phyloP scores from a whole-genome alignment of 2,329 filamentous ascomycete species.

The Penicillium glabrum region DNA sequence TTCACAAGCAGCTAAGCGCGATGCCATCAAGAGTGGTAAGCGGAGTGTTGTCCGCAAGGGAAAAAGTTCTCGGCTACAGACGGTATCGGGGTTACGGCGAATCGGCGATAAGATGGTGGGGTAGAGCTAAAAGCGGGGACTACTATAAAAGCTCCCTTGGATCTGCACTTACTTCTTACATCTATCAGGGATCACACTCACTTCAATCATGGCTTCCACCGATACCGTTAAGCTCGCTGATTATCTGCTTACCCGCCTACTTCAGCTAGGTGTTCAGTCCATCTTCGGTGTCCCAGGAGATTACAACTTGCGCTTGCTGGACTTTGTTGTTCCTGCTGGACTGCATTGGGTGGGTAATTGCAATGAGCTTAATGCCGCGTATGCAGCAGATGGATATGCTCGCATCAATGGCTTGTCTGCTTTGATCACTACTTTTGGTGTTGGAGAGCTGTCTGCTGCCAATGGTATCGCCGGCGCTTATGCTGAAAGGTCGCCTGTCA shows the following conservation, averaged over 20 bases:
- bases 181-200: background rate
- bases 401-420: constrained; percentile 32
- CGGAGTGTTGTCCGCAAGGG: constrained; percentile 10
- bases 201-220: constrained; percentile 10
- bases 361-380: constrained; percentile 71
- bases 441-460: constrained; percentile 66
- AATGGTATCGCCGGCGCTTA: constrained; percentile 74
- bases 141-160: background rate
- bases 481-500: constrained; percentile 69
- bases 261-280: constrained; percentile 64
- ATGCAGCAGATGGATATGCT: constrained; percentile 35
- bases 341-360: constrained; percentile 66
- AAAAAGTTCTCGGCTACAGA: constrained; percentile 16
- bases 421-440: constrained; percentile 49
- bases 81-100: constrained; percentile 12
- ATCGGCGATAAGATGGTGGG: constrained; percentile 21
- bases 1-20: constrained; percentile 25
- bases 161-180: background rate
- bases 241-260: constrained; percentile 66
- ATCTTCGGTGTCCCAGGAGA: constrained; percentile 71
- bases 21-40: constrained; percentile 13
- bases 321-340: constrained; percentile 61
- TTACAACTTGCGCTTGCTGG: constrained; percentile 68
- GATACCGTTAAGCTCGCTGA: constrained; percentile 30
- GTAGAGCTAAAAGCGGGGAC: constrained; percentile 5